Evolutionary conservation across 768 basidiomycete genomes (phyloP).

Genomic region (Rhodotorula babjevae): DNA sequence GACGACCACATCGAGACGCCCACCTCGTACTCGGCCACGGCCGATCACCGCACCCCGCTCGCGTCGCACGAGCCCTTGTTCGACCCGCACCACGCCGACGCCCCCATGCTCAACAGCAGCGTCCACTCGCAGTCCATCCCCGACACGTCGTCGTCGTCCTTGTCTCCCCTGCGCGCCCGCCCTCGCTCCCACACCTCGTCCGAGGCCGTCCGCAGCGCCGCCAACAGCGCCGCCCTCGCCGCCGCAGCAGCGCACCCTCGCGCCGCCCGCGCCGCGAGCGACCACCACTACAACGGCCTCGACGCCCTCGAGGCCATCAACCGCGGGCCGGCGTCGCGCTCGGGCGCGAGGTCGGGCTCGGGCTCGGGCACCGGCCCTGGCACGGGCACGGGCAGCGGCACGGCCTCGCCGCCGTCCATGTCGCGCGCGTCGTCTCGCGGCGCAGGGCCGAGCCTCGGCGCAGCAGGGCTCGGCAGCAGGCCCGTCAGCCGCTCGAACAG

Average conservation of each 20-base stretch:
- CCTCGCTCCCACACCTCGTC: conserved; percentile 18
- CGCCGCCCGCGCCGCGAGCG: background rate
- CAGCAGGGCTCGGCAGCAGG: background rate
- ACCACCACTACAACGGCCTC: conserved; percentile 14
- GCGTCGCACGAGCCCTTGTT: background rate
- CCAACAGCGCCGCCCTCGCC: background rate
- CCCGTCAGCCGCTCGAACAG: conserved; percentile 12
- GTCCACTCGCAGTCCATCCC: background rate
- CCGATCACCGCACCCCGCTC: conserved; percentile 1
- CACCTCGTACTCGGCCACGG: background rate
- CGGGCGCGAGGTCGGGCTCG: background rate
- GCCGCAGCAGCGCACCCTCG: background rate
- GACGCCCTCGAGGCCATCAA: conserved; percentile 35
- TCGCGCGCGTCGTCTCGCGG: conserved; percentile 10
- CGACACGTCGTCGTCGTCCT: background rate
- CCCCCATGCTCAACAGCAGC: background rate
- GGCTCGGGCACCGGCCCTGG: too few species aligned
- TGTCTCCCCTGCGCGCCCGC: background rate
- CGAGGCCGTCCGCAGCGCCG: conserved; percentile 1
- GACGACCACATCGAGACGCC: conserved; percentile 4
- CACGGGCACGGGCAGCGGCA: background rate
- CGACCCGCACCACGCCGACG: background rate
- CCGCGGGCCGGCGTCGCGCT: background rate
- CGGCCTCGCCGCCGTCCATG: conserved; percentile 9
- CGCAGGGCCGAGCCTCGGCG: too few species aligned